These are phyloP conservation scores for Pseudodiploospora longispora DNA, from an alignment of 2,329 filamentous ascomycete species.

Conservation along the genomic window DNA sequence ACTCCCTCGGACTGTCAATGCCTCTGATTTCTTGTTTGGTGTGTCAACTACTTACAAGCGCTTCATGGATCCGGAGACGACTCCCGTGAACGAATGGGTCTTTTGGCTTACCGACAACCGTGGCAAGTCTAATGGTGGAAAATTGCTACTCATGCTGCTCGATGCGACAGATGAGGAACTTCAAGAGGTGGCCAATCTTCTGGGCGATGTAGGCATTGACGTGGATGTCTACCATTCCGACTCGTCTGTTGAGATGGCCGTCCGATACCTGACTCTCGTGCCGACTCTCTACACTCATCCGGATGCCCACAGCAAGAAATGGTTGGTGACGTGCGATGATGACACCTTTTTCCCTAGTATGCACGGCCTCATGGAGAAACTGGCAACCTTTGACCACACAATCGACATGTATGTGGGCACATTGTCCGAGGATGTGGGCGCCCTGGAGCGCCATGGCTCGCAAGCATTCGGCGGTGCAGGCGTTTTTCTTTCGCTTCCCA, in stretches of 20 bases:
- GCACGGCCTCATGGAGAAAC: slow-evolving; percentile 41
- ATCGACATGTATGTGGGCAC: slow-evolving; percentile 52
- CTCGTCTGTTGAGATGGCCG: slow-evolving; percentile 46
- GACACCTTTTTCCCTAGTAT: slow-evolving; percentile 59
- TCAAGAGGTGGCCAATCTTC: slow-evolving; percentile 36
- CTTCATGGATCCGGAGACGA: slow-evolving; percentile 43
- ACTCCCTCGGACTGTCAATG: slow-evolving; percentile 41
- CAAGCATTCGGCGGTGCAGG: slow-evolving; percentile 58
- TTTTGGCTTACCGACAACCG: slow-evolving; percentile 52
- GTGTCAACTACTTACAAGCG: slow-evolving; percentile 51
- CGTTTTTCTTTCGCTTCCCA: slow-evolving; percentile 49
- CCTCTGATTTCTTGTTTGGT: slow-evolving; percentile 51
- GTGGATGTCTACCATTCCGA: slow-evolving; percentile 50
- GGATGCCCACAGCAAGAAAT: slow-evolving; percentile 41
- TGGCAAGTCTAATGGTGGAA: slow-evolving; percentile 48
- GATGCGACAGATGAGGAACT: slow-evolving; percentile 45
- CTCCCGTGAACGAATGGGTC: slow-evolving; percentile 49
- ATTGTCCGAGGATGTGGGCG: slow-evolving; percentile 52
- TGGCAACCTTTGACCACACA: slow-evolving; percentile 43
- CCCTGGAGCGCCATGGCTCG: slow-evolving; percentile 51
- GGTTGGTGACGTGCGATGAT: slow-evolving; percentile 56
- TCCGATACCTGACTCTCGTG: slow-evolving; percentile 48
- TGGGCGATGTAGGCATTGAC: slow-evolving; percentile 44
- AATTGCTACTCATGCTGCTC: slow-evolving; percentile 45
- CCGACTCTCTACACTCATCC: slow-evolving; percentile 46